Evolutionary conservation across 2,329 filamentous ascomycete species (phyloP).

Genomic region (Aspergillus quadricinctus): DNA sequence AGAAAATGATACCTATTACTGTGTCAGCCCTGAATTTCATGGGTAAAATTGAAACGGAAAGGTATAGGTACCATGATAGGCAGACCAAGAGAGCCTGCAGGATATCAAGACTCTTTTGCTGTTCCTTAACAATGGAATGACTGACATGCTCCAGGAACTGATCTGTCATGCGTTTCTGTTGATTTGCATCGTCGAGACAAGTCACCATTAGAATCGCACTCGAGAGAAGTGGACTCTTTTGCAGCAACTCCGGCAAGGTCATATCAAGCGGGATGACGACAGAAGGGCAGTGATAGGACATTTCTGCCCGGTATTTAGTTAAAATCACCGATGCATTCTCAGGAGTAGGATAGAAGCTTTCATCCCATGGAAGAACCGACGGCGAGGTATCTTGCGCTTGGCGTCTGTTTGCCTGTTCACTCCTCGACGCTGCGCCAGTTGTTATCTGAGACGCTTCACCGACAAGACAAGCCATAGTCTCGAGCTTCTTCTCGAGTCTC

Average conservation of each 20-base stretch:
- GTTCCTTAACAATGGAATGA: conserved; percentile 40
- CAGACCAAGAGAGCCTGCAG: conserved; percentile 47
- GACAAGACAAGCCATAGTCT: conserved; percentile 23
- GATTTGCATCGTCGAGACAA: conserved; percentile 6
- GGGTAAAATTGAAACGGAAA: not conserved
- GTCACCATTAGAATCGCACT: conserved; percentile 18
- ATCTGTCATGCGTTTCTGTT: conserved; percentile 12
- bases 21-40: not conserved
- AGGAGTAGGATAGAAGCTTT: conserved; percentile 1
- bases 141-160: conserved; percentile 32
- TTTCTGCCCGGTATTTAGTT: conserved; percentile 4
- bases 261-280: conserved; percentile 14
- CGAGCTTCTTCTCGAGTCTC: conserved; percentile 23
- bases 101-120: conserved; percentile 41
- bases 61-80: conserved; percentile 42
- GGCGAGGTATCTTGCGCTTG: conserved; percentile 9
- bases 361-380: not conserved
- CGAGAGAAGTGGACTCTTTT: conserved; percentile 20
- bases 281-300: conserved; percentile 25
- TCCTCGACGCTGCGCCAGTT: not conserved
- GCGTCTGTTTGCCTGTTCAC: not conserved
- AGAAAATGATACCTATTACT: conserved; percentile 4
- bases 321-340: conserved; percentile 13
- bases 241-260: conserved; percentile 14
- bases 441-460: not conserved